Evolutionary conservation across 345 rosid species (phyloP).

Genomic region (Euclidium syriacum): DNA sequence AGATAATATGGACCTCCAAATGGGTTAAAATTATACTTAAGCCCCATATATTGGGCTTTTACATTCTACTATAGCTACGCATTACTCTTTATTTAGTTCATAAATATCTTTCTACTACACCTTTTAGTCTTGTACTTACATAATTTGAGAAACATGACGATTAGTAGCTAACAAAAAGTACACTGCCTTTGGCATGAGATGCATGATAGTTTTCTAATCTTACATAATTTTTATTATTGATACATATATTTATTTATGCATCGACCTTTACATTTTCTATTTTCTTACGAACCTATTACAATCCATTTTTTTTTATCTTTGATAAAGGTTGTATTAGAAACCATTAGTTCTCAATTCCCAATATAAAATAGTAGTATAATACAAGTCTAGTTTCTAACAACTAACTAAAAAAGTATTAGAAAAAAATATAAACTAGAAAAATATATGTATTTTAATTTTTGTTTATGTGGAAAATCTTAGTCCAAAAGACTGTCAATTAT

Average conservation of each 20-base stretch:
- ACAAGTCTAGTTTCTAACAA: background rate
- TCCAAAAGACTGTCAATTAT: slow-evolving; percentile 2
- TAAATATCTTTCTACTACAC: too few species aligned
- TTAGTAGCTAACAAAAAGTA: too few species aligned
- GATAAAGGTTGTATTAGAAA: too few species aligned
- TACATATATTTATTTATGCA: background rate
- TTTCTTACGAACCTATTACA: too few species aligned
- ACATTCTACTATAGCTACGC: background rate
- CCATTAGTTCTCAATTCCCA: too few species aligned
- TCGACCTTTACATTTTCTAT: too few species aligned
- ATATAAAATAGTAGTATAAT: background rate
- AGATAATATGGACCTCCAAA: background rate
- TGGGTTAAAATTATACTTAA: background rate
- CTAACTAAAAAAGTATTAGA: background rate
- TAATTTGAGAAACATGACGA: too few species aligned
- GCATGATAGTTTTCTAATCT: background rate
- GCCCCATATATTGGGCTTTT: background rate
- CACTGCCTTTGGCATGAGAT: background rate
- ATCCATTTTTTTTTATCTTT: background rate
- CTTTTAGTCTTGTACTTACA: too few species aligned
- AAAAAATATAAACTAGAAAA: background rate
- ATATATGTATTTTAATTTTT: background rate
- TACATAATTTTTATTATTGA: background rate
- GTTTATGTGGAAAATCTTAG: background rate
- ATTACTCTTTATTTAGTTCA: background rate